phyloP scores from a whole-genome alignment of 805 yeast species.

The Kregervanrija pseudodelftensis region DNA sequence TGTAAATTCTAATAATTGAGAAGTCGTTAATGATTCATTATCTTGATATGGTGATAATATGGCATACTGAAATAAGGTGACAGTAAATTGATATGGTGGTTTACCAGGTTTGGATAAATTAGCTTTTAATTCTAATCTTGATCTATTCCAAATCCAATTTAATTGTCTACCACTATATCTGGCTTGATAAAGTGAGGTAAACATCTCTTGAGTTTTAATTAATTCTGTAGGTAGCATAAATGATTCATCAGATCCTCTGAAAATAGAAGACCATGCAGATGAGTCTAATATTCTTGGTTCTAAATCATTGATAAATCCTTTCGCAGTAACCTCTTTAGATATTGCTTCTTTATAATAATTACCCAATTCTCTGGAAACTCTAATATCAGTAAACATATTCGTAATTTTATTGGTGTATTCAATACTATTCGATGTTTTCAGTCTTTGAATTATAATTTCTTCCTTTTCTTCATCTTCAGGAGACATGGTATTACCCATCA shows the following conservation, averaged over 20 bases:
- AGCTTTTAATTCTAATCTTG: slow-evolving; percentile 87
- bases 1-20: slow-evolving; percentile 58
- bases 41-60: slow-evolving; percentile 80
- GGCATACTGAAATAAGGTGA: slow-evolving; percentile 81
- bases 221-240: slow-evolving; percentile 66
- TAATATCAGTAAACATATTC: slow-evolving; percentile 93
- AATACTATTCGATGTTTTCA: slow-evolving; percentile 82
- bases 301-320: slow-evolving; percentile 20
- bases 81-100: slow-evolving; percentile 74
- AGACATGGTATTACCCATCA: slow-evolving; percentile 66
- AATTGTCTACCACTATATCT: slow-evolving; percentile 84
- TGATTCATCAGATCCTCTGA: slow-evolving; percentile 29
- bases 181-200: slow-evolving; percentile 59
- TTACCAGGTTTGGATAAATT: slow-evolving; percentile 74
- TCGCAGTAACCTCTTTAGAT: slow-evolving; percentile 7
- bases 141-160: slow-evolving; percentile 94
- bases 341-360: slow-evolving; percentile 23
- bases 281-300: slow-evolving; percentile 29
- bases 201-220: slow-evolving; percentile 53
- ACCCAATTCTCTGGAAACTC: slow-evolving; percentile 72
- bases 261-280: slow-evolving; percentile 26
- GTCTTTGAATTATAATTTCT: slow-evolving; percentile 72
- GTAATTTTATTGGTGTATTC: slow-evolving; percentile 93
- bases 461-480: slow-evolving; percentile 83
- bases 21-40: slow-evolving; percentile 48